Conservation (phyloP, 306 rosid species). For the Quercus gilva region DNA sequence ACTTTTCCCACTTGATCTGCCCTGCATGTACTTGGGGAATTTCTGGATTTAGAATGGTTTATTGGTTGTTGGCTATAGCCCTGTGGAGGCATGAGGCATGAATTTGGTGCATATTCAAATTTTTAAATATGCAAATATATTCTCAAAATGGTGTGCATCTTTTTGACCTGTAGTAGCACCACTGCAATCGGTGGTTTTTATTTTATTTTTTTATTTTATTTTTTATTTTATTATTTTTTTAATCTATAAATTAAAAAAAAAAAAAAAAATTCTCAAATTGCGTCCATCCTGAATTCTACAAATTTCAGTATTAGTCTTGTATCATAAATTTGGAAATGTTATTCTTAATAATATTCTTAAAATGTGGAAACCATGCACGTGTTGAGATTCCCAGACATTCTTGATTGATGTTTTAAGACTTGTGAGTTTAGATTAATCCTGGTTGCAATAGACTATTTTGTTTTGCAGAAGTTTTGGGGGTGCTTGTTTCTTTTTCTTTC, state of each 20-base stretch:
- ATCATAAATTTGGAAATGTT: background rate
- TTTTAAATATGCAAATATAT: background rate
- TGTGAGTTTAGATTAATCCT: background rate
- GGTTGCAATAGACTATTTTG: background rate
- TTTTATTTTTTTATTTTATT: too few species aligned
- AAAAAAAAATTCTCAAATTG: background rate
- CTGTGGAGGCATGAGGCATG: background rate
- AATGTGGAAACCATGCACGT: background rate
- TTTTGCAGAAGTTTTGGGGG: background rate
- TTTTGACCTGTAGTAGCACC: background rate
- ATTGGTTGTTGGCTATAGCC: background rate
- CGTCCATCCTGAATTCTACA: background rate
- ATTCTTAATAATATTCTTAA: background rate
- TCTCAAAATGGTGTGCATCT: background rate
- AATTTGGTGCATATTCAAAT: background rate
- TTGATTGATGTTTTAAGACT: background rate
- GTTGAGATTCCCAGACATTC: background rate
- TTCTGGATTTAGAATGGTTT: background rate
- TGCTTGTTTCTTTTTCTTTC: background rate
- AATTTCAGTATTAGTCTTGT: background rate
- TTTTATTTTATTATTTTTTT: too few species aligned
- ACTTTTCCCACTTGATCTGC: too few species aligned
- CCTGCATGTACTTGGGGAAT: background rate
- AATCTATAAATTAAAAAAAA: background rate
- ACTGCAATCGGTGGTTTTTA: too few species aligned